Percentiles rank a stretch among this genome's conserved stretches.
Conservation (phyloP, 1,284 basidiomycete genomes). For the Microbotryum lychnidis-dioicae region DNA sequence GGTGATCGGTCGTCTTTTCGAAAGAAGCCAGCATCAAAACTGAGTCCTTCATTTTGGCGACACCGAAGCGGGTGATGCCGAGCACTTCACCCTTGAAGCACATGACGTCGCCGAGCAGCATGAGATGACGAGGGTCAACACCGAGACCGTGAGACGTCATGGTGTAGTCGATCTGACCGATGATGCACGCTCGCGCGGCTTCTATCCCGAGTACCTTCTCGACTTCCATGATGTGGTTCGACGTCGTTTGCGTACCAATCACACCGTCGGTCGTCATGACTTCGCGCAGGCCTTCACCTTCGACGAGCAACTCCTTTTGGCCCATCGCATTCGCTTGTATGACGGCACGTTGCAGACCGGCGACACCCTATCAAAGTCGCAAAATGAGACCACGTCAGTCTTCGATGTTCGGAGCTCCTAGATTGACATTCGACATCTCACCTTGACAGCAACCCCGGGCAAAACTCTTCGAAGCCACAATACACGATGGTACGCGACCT, state of each 20-base stretch:
- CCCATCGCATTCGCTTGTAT: slow-evolving; percentile 81
- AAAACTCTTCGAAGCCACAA: slow-evolving; percentile 74
- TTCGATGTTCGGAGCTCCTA: too few species aligned
- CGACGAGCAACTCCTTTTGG: slow-evolving; percentile 70
- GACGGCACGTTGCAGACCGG: slow-evolving; percentile 76
- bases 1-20: slow-evolving; percentile 98
- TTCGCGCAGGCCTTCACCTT: slow-evolving; percentile 94
- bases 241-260: slow-evolving; percentile 80
- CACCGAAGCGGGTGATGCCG: slow-evolving; percentile 97
- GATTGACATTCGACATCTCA: slow-evolving; percentile 34
- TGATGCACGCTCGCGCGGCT: slow-evolving; percentile 86
- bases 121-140: slow-evolving; percentile 97
- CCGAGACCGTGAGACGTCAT: slow-evolving; percentile 98
- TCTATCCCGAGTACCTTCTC: slow-evolving; percentile 93
- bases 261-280: slow-evolving; percentile 98
- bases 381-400: too few species aligned
- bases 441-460: slow-evolving; percentile 80
- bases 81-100: slow-evolving; percentile 98
- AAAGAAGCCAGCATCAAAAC: slow-evolving; percentile 99
- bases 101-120: slow-evolving; percentile 98
- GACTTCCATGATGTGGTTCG: slow-evolving; percentile 97
- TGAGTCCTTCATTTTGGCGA: slow-evolving; percentile 99
- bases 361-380: slow-evolving; percentile 55
- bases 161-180: slow-evolving; percentile 94
- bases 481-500: slow-evolving; percentile 74